Conservation (phyloP, 164 flowering plant genomes). For the Chloranthus sessilifolius region DNA sequence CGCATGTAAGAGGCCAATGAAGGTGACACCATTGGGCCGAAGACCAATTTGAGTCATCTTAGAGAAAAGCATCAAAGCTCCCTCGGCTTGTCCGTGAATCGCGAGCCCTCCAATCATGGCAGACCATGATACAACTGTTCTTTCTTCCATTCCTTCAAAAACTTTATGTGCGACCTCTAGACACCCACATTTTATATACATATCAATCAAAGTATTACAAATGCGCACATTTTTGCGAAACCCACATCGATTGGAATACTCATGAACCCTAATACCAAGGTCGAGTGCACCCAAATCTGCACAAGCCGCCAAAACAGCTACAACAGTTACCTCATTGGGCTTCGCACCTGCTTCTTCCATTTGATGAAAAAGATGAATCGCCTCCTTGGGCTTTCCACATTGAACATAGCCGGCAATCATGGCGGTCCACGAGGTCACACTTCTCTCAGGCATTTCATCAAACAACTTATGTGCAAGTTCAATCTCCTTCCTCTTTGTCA, state of each 20-base stretch:
- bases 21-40: slow-evolving; percentile 52
- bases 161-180: slow-evolving; percentile 45
- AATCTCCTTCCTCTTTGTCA: slow-evolving; percentile 39
- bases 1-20: slow-evolving; percentile 53
- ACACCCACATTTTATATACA: slow-evolving; percentile 75
- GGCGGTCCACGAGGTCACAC: slow-evolving; percentile 60
- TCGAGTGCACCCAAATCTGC: slow-evolving; percentile 60
- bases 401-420: slow-evolving; percentile 63
- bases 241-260: slow-evolving; percentile 37
- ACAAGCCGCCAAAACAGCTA: slow-evolving; percentile 67
- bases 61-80: slow-evolving; percentile 35
- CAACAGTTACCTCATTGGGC: slow-evolving; percentile 65
- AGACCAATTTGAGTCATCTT: slow-evolving; percentile 37
- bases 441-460: slow-evolving; percentile 48
- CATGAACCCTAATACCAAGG: slow-evolving; percentile 57
- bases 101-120: slow-evolving; percentile 74
- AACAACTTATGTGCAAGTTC: slow-evolving; percentile 42
- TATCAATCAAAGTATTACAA: slow-evolving; percentile 64
- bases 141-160: slow-evolving; percentile 47
- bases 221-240: slow-evolving; percentile 39
- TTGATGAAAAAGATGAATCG: slow-evolving; percentile 33
- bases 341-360: slow-evolving; percentile 54
- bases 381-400: slow-evolving; percentile 55
- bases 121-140: slow-evolving; percentile 74
- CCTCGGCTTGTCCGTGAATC: slow-evolving; percentile 49